Conservation (phyloP, 2,329 filamentous ascomycete species). For the Colletotrichum simmondsii region DNA sequence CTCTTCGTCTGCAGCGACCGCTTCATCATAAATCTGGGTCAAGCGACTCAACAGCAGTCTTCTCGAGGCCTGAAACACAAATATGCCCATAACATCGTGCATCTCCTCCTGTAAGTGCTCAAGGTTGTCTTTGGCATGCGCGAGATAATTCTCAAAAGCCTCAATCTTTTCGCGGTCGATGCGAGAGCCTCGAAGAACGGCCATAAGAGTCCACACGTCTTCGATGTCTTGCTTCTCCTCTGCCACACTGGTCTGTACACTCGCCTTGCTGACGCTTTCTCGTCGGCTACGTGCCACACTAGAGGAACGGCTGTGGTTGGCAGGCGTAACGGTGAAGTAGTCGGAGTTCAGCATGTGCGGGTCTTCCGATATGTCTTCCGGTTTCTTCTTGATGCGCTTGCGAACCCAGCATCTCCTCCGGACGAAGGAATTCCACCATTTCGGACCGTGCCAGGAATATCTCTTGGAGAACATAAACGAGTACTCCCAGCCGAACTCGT, state of each 20-base stretch:
- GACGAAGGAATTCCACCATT: constrained; percentile 97
- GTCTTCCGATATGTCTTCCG: constrained; percentile 57
- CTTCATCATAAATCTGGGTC: constrained; percentile 70
- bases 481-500: constrained; percentile 96
- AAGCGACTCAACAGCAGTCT: constrained; percentile 79
- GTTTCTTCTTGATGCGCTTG: constrained; percentile 74
- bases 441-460: constrained; percentile 88
- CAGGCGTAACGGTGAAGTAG: constrained; percentile 81
- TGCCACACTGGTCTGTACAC: constrained; percentile 43
- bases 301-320: constrained; percentile 44
- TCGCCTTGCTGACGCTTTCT: constrained; percentile 50
- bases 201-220: constrained; percentile 76
- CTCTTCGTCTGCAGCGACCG: constrained; percentile 56
- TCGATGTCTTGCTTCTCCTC: constrained; percentile 53
- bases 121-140: constrained; percentile 80
- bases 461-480: constrained; percentile 83
- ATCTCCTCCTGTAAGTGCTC: constrained; percentile 80
- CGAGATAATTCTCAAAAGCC: constrained; percentile 83
- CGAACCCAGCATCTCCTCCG: constrained; percentile 88
- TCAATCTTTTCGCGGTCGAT: constrained; percentile 95
- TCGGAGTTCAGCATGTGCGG: constrained; percentile 78
- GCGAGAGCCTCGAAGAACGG: constrained; percentile 72
- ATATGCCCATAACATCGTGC: constrained; percentile 85
- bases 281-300: constrained; percentile 39
- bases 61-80: constrained; percentile 91